Conservation (phyloP, 345 rosid genomes). For the Arabidopsis suecica region DNA sequence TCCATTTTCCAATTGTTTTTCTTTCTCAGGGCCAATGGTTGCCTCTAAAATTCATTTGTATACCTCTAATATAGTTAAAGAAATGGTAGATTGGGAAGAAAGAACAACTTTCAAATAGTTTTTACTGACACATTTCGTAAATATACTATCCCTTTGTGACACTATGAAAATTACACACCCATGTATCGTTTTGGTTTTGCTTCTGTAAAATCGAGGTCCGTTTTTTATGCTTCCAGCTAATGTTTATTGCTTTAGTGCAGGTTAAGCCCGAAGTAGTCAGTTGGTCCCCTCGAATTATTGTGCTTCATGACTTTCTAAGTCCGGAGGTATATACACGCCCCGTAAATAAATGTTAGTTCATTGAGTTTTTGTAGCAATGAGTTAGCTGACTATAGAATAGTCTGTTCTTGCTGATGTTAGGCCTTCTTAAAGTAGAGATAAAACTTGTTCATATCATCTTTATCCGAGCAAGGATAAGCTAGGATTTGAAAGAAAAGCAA, state of each 20-base stretch:
- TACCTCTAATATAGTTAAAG: background rate
- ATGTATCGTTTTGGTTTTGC: background rate
- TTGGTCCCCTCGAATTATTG: slow-evolving; percentile 91
- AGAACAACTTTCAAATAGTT: background rate
- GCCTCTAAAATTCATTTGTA: background rate
- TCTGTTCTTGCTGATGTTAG: slow-evolving; percentile 17
- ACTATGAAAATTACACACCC: background rate
- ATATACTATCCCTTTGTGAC: background rate
- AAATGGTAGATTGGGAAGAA: background rate
- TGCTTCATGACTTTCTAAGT: slow-evolving; percentile 88
- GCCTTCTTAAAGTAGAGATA: slow-evolving; percentile 3
- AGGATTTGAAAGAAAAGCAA: background rate
- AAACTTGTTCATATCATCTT: background rate
- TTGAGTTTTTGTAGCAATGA: slow-evolving; percentile 5
- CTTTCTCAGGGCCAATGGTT: slow-evolving; percentile 1
- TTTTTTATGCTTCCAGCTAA: slow-evolving; percentile 32
- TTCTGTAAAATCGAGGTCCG: slow-evolving; percentile 11
- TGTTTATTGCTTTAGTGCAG: slow-evolving; percentile 53
- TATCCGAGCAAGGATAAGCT: background rate
- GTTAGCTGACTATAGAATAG: background rate
- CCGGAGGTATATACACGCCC: slow-evolving; percentile 64
- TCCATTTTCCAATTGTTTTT: background rate
- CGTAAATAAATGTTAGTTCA: background rate
- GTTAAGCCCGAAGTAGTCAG: slow-evolving; percentile 92
- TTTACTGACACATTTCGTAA: background rate